Evolutionary conservation across 2,329 filamentous ascomycete species (phyloP).

Genomic region (Escovopsis sp.): DNA sequence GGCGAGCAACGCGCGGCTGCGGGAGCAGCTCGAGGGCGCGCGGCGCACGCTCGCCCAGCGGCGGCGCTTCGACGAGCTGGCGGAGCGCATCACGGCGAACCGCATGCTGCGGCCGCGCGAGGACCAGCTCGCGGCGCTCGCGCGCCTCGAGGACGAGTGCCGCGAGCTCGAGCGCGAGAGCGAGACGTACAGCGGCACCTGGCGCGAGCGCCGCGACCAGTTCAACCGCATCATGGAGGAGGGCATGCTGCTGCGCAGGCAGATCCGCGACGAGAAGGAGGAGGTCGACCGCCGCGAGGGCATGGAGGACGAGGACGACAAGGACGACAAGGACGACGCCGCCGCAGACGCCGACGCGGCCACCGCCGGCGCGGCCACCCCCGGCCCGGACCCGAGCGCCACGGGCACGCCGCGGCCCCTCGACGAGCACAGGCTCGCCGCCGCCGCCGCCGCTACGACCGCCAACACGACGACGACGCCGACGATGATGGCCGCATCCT

Average conservation of each 20-base stretch:
- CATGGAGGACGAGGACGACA: constrained; percentile 46
- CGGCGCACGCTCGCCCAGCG: constrained; percentile 61
- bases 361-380: constrained; percentile 18
- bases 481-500: constrained; percentile 8
- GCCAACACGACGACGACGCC: constrained; percentile 7
- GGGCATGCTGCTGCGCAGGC: constrained; percentile 66
- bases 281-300: constrained; percentile 80
- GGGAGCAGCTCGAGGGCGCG: constrained; percentile 61
- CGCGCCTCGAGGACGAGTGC: constrained; percentile 79
- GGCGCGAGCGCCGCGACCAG: constrained; percentile 72
- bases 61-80: constrained; percentile 76
- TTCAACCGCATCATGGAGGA: constrained; percentile 84
- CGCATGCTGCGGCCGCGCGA: constrained; percentile 67
- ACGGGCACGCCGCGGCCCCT: constrained; percentile 37
- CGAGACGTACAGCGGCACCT: constrained; percentile 64
- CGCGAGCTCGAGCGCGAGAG: constrained; percentile 75
- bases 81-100: constrained; percentile 75
- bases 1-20: constrained; percentile 57
- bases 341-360: too few species aligned
- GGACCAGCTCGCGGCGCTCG: constrained; percentile 63
- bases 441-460: constrained; percentile 14
- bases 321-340: constrained; percentile 20
- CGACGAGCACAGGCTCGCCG: constrained; percentile 19
- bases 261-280: constrained; percentile 91
- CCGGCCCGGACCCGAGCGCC: constrained; percentile 33